These are phyloP conservation scores for Gossypium herbaceum DNA, from an alignment of 345 rosid species.

Conservation along the genomic window DNA sequence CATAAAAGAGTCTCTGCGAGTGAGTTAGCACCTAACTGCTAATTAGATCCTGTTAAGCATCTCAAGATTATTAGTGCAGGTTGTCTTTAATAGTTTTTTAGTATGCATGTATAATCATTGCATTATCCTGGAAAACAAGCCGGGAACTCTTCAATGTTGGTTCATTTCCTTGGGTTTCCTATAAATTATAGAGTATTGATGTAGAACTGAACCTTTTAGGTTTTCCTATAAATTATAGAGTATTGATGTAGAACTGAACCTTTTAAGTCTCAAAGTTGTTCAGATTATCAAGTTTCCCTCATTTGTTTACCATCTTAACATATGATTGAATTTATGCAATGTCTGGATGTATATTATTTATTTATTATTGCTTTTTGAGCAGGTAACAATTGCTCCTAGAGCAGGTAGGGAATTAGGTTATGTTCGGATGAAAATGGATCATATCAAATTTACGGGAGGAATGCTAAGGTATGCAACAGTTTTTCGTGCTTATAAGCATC, in stretches of 20 bases:
- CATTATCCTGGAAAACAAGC: not conserved
- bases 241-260: not conserved
- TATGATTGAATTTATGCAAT: not conserved
- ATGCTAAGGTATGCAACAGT: slow-evolving; percentile 57
- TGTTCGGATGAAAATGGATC: slow-evolving; percentile 86
- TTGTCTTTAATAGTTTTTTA: not conserved
- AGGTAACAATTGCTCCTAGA: slow-evolving; percentile 89
- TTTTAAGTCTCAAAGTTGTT: not conserved
- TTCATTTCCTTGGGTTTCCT: not conserved
- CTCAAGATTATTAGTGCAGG: not conserved
- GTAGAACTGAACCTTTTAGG: not conserved
- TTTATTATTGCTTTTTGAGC: slow-evolving; percentile 23
- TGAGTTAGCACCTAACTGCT: not conserved
- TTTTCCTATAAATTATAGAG: too few relatives aligned
- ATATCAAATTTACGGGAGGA: slow-evolving; percentile 71
- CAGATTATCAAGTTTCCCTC: not conserved
- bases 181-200: not conserved
- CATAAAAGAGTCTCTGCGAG: not conserved
- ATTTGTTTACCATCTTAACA: not conserved
- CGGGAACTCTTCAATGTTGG: not conserved
- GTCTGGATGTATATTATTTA: not conserved
- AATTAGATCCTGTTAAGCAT: not conserved
- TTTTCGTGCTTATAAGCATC: not conserved
- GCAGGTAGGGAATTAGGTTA: slow-evolving; percentile 93
- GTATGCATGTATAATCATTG: not conserved